Evolutionary conservation across 2,329 filamentous ascomycete genomes (phyloP).

Genomic region (Diatrype stigma): DNA sequence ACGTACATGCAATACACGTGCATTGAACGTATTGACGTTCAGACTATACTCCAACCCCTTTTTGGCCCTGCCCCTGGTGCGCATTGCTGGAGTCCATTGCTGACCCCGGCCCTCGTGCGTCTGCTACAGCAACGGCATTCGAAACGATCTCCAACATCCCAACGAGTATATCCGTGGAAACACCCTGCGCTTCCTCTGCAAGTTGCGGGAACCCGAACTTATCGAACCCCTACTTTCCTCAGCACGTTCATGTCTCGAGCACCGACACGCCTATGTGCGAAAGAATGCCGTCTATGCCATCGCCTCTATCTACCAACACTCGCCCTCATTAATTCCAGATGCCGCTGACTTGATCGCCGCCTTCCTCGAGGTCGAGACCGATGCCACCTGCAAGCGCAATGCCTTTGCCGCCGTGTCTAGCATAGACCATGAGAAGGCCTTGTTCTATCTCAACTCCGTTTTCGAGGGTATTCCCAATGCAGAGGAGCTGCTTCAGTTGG

Average conservation of each 20-base stretch:
- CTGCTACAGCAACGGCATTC: slow-evolving; percentile 79
- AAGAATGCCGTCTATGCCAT: slow-evolving; percentile 98
- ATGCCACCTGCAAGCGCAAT: slow-evolving; percentile 96
- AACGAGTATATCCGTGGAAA: slow-evolving; percentile 99
- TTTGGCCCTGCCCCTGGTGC: too few species aligned
- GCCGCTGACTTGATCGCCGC: slow-evolving; percentile 85
- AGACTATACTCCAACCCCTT: too few species aligned
- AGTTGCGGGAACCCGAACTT: slow-evolving; percentile 90
- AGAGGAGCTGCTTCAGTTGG: slow-evolving; percentile 88
- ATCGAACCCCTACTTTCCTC: slow-evolving; percentile 94
- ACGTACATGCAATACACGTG: too few species aligned
- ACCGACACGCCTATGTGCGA: slow-evolving; percentile 94
- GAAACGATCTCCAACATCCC: slow-evolving; percentile 93
- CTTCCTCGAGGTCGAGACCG: slow-evolving; percentile 87
- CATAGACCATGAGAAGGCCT: slow-evolving; percentile 89
- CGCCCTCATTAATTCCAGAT: slow-evolving; percentile 88
- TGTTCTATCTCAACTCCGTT: slow-evolving; percentile 80
- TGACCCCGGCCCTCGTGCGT: slow-evolving; percentile 16
- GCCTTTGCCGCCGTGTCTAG: slow-evolving; percentile 87
- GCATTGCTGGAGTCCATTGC: slow-evolving; percentile 7
- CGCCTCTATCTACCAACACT: slow-evolving; percentile 86
- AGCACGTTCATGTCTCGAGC: slow-evolving; percentile 85
- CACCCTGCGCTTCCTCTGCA: slow-evolving; percentile 95
- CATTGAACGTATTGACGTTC: too few species aligned
- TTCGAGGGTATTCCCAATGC: slow-evolving; percentile 94